Evolutionary conservation across 2,329 filamentous ascomycete genomes (phyloP).

Genomic region (Volutella citrinella): DNA sequence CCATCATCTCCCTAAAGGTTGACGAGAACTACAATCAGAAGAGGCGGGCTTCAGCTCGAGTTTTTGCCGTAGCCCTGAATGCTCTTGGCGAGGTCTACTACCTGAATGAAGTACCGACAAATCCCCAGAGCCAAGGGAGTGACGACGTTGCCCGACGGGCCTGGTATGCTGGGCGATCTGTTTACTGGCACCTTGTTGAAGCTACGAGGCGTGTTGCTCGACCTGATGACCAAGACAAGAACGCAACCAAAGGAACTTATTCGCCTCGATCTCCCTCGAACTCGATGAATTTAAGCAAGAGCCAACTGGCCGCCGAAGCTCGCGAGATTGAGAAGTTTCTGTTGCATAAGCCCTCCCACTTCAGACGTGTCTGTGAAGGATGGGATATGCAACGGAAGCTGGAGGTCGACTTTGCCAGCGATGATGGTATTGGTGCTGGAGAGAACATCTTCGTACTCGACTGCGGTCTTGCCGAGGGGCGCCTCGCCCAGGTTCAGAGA

Average conservation of each 20-base stretch:
- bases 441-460: constrained; percentile 74
- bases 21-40: constrained; percentile 78
- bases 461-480: constrained; percentile 64
- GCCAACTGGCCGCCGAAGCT: constrained; percentile 73
- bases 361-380: constrained; percentile 71
- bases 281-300: constrained; percentile 65
- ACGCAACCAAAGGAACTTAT: constrained; percentile 68
- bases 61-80: constrained; percentile 93
- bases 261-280: constrained; percentile 76
- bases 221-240: constrained; percentile 69
- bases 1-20: constrained; percentile 78
- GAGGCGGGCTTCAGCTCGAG: constrained; percentile 65
- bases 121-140: constrained; percentile 45
- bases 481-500: constrained; percentile 41
- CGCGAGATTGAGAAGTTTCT: constrained; percentile 78
- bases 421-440: constrained; percentile 72
- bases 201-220: constrained; percentile 69
- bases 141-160: constrained; percentile 63
- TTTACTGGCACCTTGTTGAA: constrained; percentile 79
- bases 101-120: constrained; percentile 66
- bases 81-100: constrained; percentile 91
- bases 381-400: constrained; percentile 91
- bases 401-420: constrained; percentile 84
- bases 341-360: constrained; percentile 69
- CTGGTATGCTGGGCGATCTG: constrained; percentile 77